Evolutionary conservation across 1,139 yeast genomes (phyloP).

Genomic region (Diutina rugosa): DNA sequence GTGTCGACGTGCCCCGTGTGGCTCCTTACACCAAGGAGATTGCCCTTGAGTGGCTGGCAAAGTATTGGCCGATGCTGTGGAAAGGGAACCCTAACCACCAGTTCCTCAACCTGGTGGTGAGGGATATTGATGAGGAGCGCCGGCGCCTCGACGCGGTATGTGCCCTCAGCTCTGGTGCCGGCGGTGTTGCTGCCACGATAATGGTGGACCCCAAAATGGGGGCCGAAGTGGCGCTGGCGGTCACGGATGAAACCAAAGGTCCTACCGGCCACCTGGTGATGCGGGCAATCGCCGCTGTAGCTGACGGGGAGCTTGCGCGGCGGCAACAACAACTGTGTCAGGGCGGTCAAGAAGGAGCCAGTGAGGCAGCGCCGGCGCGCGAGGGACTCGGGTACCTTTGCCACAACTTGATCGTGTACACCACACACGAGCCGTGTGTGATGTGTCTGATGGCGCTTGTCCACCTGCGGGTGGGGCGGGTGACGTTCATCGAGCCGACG

Average conservation of each 20-base stretch:
- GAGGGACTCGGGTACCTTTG: conserved; percentile 45
- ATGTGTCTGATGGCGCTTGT: conserved; percentile 97
- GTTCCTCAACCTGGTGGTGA: conserved; percentile 37
- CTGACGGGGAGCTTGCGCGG: conserved; percentile 24
- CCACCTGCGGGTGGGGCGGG: conserved; percentile 69
- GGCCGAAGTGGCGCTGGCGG: neutral
- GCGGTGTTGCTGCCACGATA: conserved; percentile 9
- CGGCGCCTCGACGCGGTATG: conserved; percentile 9
- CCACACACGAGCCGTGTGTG: conserved; percentile 91
- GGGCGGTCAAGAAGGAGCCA: conserved; percentile 8
- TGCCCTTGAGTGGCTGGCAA: conserved; percentile 47
- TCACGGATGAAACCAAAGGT: conserved; percentile 7
- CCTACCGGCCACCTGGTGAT: conserved; percentile 67
- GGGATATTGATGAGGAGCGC: conserved; percentile 33
- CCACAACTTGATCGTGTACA: conserved; percentile 62
- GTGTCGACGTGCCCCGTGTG: conserved; percentile 20
- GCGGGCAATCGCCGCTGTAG: conserved; percentile 52
- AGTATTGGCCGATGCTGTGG: conserved; percentile 87
- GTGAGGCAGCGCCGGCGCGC: neutral
- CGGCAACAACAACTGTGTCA: neutral
- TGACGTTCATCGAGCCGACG: conserved; percentile 42
- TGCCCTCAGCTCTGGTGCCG: neutral
- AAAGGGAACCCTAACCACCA: conserved; percentile 83
- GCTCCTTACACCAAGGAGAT: conserved; percentile 56
- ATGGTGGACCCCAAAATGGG: conserved; percentile 9